Base-by-base conservation (phyloP, 1,284 basidiomycete genomes). In the Cutaneotrichosporon sp. region DNA sequence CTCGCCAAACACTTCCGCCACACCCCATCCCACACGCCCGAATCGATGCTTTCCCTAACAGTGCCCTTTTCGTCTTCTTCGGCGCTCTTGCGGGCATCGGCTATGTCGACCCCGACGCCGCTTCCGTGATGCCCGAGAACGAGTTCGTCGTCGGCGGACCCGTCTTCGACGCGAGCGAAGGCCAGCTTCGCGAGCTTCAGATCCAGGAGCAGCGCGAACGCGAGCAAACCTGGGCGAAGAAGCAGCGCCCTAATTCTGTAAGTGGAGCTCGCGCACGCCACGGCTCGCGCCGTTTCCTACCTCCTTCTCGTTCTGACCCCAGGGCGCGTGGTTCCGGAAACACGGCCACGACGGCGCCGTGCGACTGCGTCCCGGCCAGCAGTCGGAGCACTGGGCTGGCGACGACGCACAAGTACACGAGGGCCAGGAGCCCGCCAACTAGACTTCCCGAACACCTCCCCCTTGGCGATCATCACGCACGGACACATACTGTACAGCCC, bases 231-330 rank as follows among this genome's bases (percentile, higher is more conserved):
- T 74, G 71, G 72, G 61, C 52, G 10, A 68, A 52, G 54, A 68
- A 67, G 57, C 67, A 64, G 56, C 57, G 74, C 35, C 72, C 73
- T n/a, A 66, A 71, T 49, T 70, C 72, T 52, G 73, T 75, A 62
- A 69, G 73, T 58, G 5, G 25, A 27, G 16, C 17, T 9, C n/a
- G 25, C 16, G 16, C 33, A 22, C 39, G 12, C 11, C 31, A n/a
- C n/a, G n/a, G n/a, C n/a, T n/a, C n/a, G n/a, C n/a, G n/a, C 29
- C 29, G 29, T 31, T 14, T 31, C 29, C 29, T 26, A 9, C 4
- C 38, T 43, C 7, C 14, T 12, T 16, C 17, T 20, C 10, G 27
- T 34, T 33, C 46, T 37, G n/a, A 45, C n/a, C 35, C 14, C 55
- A 72, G 70, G 71, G 70, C 44, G 66, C 64, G 9, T 73, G 71